Percentiles rank a stretch among this genome's conserved stretches.
Conservation (phyloP, 257 asterid genomes). For the Jacaranda mimosifolia region DNA sequence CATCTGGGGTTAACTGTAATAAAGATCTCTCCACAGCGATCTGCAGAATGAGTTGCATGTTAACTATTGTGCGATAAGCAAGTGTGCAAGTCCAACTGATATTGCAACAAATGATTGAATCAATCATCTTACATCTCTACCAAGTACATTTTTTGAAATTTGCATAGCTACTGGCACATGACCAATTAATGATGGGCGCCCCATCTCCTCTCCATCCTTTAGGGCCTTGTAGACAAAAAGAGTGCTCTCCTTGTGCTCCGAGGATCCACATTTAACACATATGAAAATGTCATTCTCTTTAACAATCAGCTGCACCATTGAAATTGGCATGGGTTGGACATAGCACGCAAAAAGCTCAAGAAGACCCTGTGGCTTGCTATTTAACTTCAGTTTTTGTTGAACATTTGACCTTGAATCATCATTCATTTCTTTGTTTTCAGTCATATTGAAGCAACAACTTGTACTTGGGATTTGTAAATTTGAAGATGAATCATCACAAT, state of each 20-base stretch:
- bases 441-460: conserved; percentile 36
- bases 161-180: conserved; percentile 61
- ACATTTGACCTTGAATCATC: conserved; percentile 44
- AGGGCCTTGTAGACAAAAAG: conserved; percentile 72
- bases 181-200: conserved; percentile 82
- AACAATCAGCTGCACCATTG: conserved; percentile 66
- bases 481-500: conserved; percentile 46
- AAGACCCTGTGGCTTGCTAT: conserved; percentile 47
- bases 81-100: conserved; percentile 39
- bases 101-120: conserved; percentile 28
- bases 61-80: conserved; percentile 32
- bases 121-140: conserved; percentile 72
- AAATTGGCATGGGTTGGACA: conserved; percentile 77
- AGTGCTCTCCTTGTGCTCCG: conserved; percentile 53
- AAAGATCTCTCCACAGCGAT: conserved; percentile 57
- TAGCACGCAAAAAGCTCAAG: conserved; percentile 68
- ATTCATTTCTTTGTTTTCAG: conserved; percentile 44
- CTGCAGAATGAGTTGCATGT: conserved; percentile 50
- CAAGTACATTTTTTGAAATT: conserved; percentile 48
- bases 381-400: conserved; percentile 36
- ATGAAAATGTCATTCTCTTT: conserved; percentile 61
- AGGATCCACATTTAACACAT: conserved; percentile 73
- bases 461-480: conserved; percentile 45
- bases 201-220: conserved; percentile 57
- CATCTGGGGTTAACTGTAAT: conserved; percentile 83